phyloP scores from a whole-genome alignment of 2,329 filamentous ascomycete genomes.

The Cordyceps javanica region DNA sequence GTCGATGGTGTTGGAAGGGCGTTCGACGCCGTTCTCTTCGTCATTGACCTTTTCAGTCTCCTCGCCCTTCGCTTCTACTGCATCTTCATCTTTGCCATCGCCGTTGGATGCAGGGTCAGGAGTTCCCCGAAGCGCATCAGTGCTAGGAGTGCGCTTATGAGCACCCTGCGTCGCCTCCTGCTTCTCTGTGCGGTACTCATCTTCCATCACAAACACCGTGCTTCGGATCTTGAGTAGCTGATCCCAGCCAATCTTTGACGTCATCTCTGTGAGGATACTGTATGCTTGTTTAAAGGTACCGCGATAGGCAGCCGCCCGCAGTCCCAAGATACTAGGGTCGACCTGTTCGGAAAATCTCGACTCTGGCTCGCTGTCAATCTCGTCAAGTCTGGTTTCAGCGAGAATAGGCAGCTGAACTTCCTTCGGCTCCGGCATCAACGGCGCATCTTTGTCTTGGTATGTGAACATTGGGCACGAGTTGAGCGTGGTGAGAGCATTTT shows the following conservation, averaged over 20 bases:
- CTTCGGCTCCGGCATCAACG: constrained; percentile 86
- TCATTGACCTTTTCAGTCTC: constrained; percentile 33
- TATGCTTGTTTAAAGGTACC: constrained; percentile 96
- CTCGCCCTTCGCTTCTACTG: constrained; percentile 28
- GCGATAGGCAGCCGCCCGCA: constrained; percentile 84
- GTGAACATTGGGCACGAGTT: constrained; percentile 99
- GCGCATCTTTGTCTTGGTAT: constrained; percentile 96
- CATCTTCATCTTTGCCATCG: constrained; percentile 30
- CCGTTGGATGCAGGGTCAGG: constrained; percentile 53
- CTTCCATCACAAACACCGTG: constrained; percentile 98
- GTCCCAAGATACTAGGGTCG: constrained; percentile 75
- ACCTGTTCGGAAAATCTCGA: constrained; percentile 78
- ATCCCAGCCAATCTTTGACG: constrained; percentile 95
- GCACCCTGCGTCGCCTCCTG: constrained; percentile 49
- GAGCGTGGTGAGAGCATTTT: constrained; percentile 85
- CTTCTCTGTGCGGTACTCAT: constrained; percentile 91
- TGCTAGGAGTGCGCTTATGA: constrained; percentile 67
- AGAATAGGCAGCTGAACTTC: constrained; percentile 83
- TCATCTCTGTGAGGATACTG: constrained; percentile 89
- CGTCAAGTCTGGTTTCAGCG: constrained; percentile 83
- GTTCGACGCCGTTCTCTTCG: constrained; percentile 52
- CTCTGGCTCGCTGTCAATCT: constrained; percentile 88
- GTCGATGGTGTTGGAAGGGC: constrained; percentile 71
- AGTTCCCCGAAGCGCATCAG: constrained; percentile 67
- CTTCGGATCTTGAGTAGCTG: constrained; percentile 90